phyloP scores from a whole-genome alignment of 2,329 filamentous ascomycete species.

The Talaromyces pinophilus region DNA sequence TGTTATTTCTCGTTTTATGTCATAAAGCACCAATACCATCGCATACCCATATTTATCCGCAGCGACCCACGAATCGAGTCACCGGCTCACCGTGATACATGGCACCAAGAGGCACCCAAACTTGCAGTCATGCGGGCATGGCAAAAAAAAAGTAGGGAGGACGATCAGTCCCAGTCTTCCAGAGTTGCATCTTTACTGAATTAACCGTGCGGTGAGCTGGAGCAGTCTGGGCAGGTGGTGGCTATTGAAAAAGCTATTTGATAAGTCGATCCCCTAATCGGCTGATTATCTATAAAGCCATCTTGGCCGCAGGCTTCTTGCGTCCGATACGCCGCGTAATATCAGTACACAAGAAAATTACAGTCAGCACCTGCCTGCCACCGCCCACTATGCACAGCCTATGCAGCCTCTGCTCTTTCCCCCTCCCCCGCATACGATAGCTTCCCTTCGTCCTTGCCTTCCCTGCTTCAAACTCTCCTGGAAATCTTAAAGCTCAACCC shows the following conservation, averaged over 20 bases:
- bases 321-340: slow-evolving; percentile 2
- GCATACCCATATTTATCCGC: slow-evolving; percentile 12
- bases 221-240: slow-evolving; percentile 1
- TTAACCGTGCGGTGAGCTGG: slow-evolving; percentile 19
- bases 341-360: not conserved
- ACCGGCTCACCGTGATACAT: slow-evolving; percentile 20
- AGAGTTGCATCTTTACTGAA: slow-evolving; percentile 7
- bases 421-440: slow-evolving; percentile 8
- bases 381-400: not conserved
- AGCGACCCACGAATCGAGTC: slow-evolving; percentile 19
- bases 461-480: not conserved
- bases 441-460: slow-evolving; percentile 9
- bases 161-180: not conserved
- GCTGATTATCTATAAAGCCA: not conserved
- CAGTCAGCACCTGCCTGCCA: slow-evolving; percentile 1
- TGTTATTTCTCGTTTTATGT: slow-evolving; percentile 3
- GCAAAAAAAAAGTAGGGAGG: not conserved
- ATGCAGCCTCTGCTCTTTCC: not conserved
- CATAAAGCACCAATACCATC: not conserved
- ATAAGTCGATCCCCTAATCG: slow-evolving; percentile 3
- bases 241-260: slow-evolving; percentile 17
- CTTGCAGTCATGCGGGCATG: slow-evolving; percentile 7
- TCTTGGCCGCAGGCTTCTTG: not conserved
- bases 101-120: slow-evolving; percentile 1
- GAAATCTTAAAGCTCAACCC: not conserved